Evolutionary conservation across 2,329 filamentous ascomycete species (phyloP).

Genomic region (Teratosphaeria epicoccoides): DNA sequence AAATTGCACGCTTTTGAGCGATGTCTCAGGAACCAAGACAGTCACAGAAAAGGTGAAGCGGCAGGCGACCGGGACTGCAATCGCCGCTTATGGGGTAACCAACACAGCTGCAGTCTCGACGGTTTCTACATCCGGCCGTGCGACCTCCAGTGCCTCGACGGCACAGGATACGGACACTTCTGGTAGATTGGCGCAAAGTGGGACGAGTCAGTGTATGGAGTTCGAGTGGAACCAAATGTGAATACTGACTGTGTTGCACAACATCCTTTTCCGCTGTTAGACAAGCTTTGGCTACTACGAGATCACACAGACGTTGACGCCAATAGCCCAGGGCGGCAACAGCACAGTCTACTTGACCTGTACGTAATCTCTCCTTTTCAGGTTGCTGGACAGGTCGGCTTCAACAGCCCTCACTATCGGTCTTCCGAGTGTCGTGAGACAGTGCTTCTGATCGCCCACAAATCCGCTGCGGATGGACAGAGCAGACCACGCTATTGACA

Average conservation of each 20-base stretch:
- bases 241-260: background rate
- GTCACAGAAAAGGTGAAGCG: background rate
- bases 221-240: background rate
- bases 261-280: background rate
- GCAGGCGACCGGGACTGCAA: background rate
- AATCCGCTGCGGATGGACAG: too few relatives aligned
- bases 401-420: background rate
- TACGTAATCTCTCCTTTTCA: background rate
- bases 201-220: background rate
- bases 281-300: background rate
- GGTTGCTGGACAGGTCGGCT: background rate
- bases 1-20: background rate
- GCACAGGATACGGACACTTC: background rate
- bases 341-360: background rate
- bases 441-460: too few relatives aligned
- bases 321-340: background rate
- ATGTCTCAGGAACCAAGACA: background rate
- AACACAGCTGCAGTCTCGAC: background rate
- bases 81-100: background rate
- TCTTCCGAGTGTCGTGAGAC: too few relatives aligned
- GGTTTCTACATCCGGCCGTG: background rate
- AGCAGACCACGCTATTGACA: too few relatives aligned
- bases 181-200: background rate
- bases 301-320: background rate
- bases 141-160: background rate